Conservation (phyloP, 2,329 filamentous ascomycete species). For the Fusarium sororula region DNA sequence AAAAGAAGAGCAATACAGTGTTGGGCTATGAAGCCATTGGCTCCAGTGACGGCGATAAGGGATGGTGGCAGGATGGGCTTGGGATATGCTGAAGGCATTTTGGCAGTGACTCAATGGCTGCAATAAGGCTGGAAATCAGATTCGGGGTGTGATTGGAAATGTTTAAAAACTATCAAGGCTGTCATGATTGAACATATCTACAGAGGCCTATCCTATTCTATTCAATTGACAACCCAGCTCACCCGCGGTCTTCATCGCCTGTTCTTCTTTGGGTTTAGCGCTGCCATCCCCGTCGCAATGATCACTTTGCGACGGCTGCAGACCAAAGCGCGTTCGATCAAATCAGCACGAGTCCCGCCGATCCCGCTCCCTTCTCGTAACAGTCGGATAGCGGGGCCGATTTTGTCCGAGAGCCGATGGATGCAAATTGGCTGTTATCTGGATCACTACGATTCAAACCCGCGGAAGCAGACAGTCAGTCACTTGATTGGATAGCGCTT, state of each 20-base stretch:
- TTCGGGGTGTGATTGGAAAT: neutral
- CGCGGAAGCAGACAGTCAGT: fast-evolving
- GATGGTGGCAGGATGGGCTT: neutral
- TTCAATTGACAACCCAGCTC: neutral
- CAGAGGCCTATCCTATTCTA: neutral
- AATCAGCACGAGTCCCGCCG: neutral
- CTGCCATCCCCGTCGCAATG: neutral
- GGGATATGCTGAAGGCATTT: conserved; percentile 6
- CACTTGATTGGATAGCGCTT: fast-evolving
- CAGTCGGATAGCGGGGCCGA: neutral
- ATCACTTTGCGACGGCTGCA: conserved; percentile 4
- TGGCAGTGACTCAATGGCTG: neutral
- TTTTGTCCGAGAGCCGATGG: neutral
- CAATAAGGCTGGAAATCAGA: neutral
- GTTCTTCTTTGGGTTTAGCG: neutral
- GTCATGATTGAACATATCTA: neutral
- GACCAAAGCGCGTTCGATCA: neutral
- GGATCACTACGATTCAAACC: neutral
- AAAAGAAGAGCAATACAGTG: neutral
- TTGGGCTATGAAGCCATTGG: conserved; percentile 14
- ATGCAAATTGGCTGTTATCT: neutral
- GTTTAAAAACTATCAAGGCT: neutral
- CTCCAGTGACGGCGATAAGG: neutral
- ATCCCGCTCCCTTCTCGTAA: neutral
- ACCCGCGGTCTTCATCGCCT: neutral